Percentiles rank a stretch among this genome's conserved stretches.
phyloP scores from a whole-genome alignment of 495 filamentous ascomycete genomes.

The Tuber microsphaerosporum region DNA sequence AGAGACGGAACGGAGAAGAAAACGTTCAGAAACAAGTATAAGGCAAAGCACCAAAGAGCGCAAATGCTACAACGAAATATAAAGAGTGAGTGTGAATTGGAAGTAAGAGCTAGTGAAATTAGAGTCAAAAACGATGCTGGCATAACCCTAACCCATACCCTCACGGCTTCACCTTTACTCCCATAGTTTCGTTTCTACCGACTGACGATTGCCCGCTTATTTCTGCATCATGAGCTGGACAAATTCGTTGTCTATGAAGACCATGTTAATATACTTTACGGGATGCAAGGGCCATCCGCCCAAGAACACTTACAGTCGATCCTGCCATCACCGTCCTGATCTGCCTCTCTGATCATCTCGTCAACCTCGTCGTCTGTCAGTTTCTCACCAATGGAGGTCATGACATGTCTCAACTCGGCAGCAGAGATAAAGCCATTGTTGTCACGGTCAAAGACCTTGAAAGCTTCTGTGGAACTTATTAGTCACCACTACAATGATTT shows the following conservation, averaged over 20 bases:
- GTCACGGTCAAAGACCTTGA: conserved; percentile 97
- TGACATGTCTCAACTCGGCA: conserved; percentile 94
- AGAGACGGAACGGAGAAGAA: background rate
- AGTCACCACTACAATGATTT: background rate
- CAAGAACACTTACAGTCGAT: conserved; percentile 74
- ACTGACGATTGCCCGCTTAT: conserved; percentile 48
- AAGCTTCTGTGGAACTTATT: conserved; percentile 43
- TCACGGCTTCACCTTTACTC: background rate
- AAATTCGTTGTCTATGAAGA: conserved; percentile 85
- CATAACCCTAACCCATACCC: conserved; percentile 5
- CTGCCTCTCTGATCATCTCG: conserved; percentile 99
- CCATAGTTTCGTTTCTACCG: conserved; percentile 2
- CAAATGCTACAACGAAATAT: background rate
- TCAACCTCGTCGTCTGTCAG: conserved; percentile 98
- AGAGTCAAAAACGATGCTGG: conserved; percentile 2
- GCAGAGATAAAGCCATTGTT: conserved; percentile 99
- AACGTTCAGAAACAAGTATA: conserved; percentile 6
- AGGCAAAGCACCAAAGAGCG: conserved; percentile 7
- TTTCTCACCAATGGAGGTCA: conserved; percentile 99
- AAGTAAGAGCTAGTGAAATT: conserved; percentile 1
- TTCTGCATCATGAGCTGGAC: conserved; percentile 99
- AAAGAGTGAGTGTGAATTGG: conserved; percentile 1
- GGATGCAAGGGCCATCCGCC: background rate
- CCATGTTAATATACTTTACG: conserved; percentile 42
- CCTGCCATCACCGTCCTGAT: conserved; percentile 94